These are phyloP conservation scores for Alternaria solani DNA, from an alignment of 2,329 filamentous ascomycete genomes.

Conservation along the genomic window DNA sequence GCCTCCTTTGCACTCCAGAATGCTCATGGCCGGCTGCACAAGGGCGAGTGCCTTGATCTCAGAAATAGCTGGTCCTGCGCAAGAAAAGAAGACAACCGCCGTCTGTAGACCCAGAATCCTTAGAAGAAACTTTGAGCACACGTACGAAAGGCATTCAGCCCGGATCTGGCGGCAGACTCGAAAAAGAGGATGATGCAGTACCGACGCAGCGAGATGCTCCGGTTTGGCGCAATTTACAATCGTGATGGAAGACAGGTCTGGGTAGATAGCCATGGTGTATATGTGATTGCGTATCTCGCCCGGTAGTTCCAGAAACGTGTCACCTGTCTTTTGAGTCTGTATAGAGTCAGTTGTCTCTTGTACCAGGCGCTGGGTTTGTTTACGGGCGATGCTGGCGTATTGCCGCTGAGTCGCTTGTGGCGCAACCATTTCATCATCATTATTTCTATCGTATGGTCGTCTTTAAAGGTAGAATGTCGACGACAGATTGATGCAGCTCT, in stretches of 20 bases:
- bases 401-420: not conserved
- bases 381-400: not conserved
- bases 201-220: constrained; percentile 17
- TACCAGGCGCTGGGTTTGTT: not conserved
- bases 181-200: constrained; percentile 27
- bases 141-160: constrained; percentile 29
- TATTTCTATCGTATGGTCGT: not conserved
- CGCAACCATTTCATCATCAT: constrained; percentile 1
- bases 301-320: constrained; percentile 26
- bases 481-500: not conserved
- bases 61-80: not conserved
- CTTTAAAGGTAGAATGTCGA: not conserved
- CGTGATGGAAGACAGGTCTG: constrained; percentile 3
- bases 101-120: constrained; percentile 15
- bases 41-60: constrained; percentile 12
- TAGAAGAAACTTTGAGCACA: constrained; percentile 24
- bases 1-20: not conserved
- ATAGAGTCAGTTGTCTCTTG: not conserved
- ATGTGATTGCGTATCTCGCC: constrained; percentile 36
- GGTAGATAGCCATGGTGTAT: constrained; percentile 25
- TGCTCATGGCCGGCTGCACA: not conserved
- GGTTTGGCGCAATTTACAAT: constrained; percentile 10
- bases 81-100: constrained; percentile 17
- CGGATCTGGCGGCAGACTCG: constrained; percentile 31
- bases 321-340: not conserved